A percentile compares a stretch with the other conserved stretches of the same genome.
These are phyloP conservation scores for Aspergillus alliaceus DNA, from an alignment of 2,329 filamentous ascomycete species.

Conservation along the genomic window DNA sequence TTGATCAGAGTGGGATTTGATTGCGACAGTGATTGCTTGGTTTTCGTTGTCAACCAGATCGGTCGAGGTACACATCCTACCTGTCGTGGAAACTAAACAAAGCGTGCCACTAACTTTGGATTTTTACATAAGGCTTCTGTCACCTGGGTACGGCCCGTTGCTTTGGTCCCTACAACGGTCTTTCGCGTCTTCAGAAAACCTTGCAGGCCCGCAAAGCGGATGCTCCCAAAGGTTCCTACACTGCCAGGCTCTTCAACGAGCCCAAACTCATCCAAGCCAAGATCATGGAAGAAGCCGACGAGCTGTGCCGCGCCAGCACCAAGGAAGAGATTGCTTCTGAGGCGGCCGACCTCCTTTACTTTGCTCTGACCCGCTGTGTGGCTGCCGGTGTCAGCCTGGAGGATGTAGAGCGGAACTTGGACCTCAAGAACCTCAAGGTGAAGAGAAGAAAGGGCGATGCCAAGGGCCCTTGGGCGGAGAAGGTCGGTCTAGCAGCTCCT, in stretches of 20 bases:
- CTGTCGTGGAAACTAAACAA: background rate
- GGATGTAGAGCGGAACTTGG: constrained; percentile 88
- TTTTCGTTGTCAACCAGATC: constrained; percentile 86
- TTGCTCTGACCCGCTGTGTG: constrained; percentile 86
- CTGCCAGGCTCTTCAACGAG: constrained; percentile 87
- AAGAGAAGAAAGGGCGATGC: constrained; percentile 91
- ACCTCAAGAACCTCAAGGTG: constrained; percentile 92
- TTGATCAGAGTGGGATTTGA: constrained; percentile 81
- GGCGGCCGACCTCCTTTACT: constrained; percentile 93
- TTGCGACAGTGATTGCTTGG: constrained; percentile 89
- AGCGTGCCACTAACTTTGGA: constrained; percentile 15
- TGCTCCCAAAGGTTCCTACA: constrained; percentile 89
- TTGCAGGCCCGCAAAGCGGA: constrained; percentile 77
- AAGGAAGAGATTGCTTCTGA: constrained; percentile 88
- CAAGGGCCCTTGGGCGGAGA: constrained; percentile 87
- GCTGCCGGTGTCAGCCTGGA: constrained; percentile 79
- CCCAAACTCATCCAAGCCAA: constrained; percentile 87
- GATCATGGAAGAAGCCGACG: constrained; percentile 97
- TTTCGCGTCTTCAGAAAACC: constrained; percentile 84
- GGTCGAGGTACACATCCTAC: constrained; percentile 59
- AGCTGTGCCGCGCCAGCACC: constrained; percentile 82
- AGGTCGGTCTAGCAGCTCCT: constrained; percentile 66
- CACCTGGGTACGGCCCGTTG: constrained; percentile 90
- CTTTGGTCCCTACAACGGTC: constrained; percentile 80
- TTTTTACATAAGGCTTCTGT: constrained; percentile 66